These are phyloP conservation scores for Talaromyces adpressus DNA, from an alignment of 495 filamentous ascomycete genomes.

Conservation along the genomic window DNA sequence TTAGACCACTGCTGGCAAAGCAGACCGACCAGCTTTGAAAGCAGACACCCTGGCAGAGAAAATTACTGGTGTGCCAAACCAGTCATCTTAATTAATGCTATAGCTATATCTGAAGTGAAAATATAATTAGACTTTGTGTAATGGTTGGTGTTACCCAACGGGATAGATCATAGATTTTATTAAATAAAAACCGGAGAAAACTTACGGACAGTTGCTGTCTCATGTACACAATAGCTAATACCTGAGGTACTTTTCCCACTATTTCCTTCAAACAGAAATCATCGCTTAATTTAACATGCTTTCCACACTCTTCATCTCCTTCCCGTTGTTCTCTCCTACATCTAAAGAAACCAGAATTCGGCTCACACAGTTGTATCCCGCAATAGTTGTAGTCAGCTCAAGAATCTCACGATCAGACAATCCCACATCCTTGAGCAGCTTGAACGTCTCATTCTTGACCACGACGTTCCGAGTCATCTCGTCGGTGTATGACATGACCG, in stretches of 20 bases:
- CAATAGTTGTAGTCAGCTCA: constrained; percentile 69
- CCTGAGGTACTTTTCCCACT: too few species aligned
- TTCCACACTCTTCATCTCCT: constrained; percentile 32
- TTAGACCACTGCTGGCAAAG: constrained; percentile 10
- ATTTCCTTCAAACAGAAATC: too few species aligned
- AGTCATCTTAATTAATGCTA: too few species aligned
- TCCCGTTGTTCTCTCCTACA: constrained; percentile 38
- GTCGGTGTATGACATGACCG: constrained; percentile 47
- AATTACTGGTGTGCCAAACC: constrained; percentile 4
- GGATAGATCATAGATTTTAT: too few species aligned
- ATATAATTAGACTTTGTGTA: too few species aligned
- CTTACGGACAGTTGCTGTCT: too few species aligned
- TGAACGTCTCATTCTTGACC: constrained; percentile 53
- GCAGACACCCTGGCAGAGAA: not conserved
- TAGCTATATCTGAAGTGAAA: too few species aligned
- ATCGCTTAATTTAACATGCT: constrained; percentile 19
- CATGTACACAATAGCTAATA: too few species aligned
- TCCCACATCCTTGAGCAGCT: constrained; percentile 23
- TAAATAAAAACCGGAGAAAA: too few species aligned
- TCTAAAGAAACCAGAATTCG: constrained; percentile 78
- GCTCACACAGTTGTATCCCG: constrained; percentile 81
- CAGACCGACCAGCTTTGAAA: constrained; percentile 9
- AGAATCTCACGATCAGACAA: constrained; percentile 54
- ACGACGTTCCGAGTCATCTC: constrained; percentile 57
- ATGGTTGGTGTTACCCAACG: too few species aligned